Conservation (phyloP, 345 rosid genomes). For the Cardiospermum halicacabum region DNA sequence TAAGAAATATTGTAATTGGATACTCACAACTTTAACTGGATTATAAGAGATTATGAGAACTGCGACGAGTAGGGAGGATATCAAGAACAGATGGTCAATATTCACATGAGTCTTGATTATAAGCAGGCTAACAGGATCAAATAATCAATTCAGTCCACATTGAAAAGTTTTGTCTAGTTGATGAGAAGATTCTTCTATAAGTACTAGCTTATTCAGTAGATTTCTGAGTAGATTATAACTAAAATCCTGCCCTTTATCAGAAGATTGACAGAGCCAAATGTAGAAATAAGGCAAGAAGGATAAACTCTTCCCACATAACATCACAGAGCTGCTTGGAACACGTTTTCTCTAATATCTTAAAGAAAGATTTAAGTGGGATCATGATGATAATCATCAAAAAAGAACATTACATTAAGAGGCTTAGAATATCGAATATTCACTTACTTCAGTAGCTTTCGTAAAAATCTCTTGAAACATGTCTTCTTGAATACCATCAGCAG, state of each 20-base stretch:
- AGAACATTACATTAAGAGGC: background rate
- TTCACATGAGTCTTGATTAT: background rate
- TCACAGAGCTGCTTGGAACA: too few relatives aligned
- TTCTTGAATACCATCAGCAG: conserved; percentile 35
- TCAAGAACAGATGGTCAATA: too few relatives aligned
- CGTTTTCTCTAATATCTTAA: background rate
- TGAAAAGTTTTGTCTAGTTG: too few relatives aligned
- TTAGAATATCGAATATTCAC: conserved; percentile 6
- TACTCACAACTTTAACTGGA: too few relatives aligned
- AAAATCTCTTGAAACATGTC: conserved; percentile 51
- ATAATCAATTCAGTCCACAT: too few relatives aligned
- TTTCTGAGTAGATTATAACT: too few relatives aligned
- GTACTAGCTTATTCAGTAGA: background rate
- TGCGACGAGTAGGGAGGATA: background rate
- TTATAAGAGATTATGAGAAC: background rate
- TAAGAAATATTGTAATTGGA: background rate
- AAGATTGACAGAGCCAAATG: background rate
- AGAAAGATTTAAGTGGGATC: background rate
- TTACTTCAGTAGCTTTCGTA: conserved; percentile 43
- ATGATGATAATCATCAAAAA: background rate
- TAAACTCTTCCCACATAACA: background rate
- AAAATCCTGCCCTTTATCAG: background rate
- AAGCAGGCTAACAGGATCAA: background rate
- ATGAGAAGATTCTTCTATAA: background rate
- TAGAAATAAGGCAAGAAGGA: background rate